Evolutionary conservation across 805 yeast species (phyloP).

Genomic region (Saccharomycopsis amapae): DNA sequence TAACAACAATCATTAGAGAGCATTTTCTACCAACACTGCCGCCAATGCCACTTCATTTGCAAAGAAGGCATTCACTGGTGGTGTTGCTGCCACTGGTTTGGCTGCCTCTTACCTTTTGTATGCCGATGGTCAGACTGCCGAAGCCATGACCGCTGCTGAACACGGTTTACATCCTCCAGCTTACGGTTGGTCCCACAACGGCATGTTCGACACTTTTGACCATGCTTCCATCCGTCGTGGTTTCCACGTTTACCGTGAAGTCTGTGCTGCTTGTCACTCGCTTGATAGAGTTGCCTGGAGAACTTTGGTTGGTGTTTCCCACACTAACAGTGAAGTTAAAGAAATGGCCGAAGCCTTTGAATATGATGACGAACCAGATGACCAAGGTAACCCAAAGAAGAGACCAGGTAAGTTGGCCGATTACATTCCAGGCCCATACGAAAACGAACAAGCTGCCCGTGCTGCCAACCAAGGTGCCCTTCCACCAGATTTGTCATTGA

Average conservation of each 20-base stretch:
- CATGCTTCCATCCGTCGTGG: constrained; percentile 98
- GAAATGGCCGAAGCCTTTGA: constrained; percentile 94
- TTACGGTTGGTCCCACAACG: constrained; percentile 89
- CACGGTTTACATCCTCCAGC: constrained; percentile 97
- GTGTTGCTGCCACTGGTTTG: constrained; percentile 67
- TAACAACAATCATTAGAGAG: background rate
- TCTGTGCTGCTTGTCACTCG: constrained; percentile 98
- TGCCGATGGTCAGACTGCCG: constrained; percentile 79
- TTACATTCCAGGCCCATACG: constrained; percentile 89
- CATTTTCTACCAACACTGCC: background rate
- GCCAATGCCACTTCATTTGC: background rate
- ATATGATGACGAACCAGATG: constrained; percentile 98
- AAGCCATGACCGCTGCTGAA: constrained; percentile 98
- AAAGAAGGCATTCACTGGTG: constrained; percentile 46
- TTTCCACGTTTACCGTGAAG: constrained; percentile 97
- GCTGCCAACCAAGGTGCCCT: constrained; percentile 99
- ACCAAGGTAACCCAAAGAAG: constrained; percentile 87
- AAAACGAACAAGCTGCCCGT: constrained; percentile 98
- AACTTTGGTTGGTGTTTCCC: constrained; percentile 94
- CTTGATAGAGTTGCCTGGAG: constrained; percentile 98
- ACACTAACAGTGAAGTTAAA: constrained; percentile 82
- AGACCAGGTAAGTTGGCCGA: constrained; percentile 98
- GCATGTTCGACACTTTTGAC: constrained; percentile 85
- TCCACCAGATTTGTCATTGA: constrained; percentile 95
- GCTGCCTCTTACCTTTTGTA: constrained; percentile 77